phyloP scores from a whole-genome alignment of 1,139 yeast species.

The Debaryomyces fabryi region DNA sequence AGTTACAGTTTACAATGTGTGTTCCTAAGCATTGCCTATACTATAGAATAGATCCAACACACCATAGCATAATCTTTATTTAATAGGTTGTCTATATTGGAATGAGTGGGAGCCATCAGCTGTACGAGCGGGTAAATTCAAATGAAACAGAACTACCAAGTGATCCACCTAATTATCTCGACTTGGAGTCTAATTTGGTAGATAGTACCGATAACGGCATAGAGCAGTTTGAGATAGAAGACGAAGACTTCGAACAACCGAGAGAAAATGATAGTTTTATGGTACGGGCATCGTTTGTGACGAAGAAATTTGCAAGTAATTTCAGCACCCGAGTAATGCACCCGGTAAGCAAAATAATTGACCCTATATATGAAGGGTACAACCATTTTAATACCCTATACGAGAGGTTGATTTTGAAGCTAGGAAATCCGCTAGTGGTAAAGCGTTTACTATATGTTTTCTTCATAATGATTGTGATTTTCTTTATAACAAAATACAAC shows the following conservation, averaged over 20 bases:
- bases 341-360: conserved; percentile 61
- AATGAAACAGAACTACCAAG: conserved; percentile 18
- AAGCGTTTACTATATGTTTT: conserved; percentile 74
- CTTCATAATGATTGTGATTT: conserved; percentile 59
- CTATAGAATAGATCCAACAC: not conserved
- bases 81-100: not conserved
- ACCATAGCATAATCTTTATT: not conserved
- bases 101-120: conserved; percentile 7
- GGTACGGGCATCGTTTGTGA: conserved; percentile 31
- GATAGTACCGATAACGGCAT: conserved; percentile 18
- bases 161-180: conserved; percentile 38
- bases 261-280: conserved; percentile 26
- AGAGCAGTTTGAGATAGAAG: conserved; percentile 50
- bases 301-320: conserved; percentile 38
- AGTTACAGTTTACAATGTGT: not conserved
- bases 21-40: not conserved
- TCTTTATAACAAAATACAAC: conserved; percentile 59
- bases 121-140: conserved; percentile 10
- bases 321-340: conserved; percentile 48
- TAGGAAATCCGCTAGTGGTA: conserved; percentile 86
- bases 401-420: conserved; percentile 59
- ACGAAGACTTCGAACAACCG: conserved; percentile 20
- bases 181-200: conserved; percentile 14
- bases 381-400: conserved; percentile 44
- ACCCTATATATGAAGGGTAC: conserved; percentile 69